A percentile compares a stretch with the other conserved stretches of the same genome.
Conservation (phyloP, 768 basidiomycete species). For the Tremella mesenterica region DNA sequence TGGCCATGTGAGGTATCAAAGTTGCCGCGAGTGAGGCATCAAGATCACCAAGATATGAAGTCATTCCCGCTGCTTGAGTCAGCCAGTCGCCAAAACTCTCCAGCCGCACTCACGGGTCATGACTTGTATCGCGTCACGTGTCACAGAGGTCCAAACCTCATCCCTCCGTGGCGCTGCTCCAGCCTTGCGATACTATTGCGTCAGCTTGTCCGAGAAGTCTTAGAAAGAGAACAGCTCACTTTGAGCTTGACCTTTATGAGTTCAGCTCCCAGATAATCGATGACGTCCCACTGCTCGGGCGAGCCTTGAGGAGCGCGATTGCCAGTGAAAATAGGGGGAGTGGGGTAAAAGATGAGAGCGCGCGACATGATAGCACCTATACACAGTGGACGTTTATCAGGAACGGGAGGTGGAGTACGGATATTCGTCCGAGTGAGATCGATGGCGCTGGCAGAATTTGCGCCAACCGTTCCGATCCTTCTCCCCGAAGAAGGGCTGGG, state of each 20-base stretch:
- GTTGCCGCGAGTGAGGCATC: constrained; percentile 18
- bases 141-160: constrained; percentile 4
- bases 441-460: constrained; percentile 8
- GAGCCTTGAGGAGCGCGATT: constrained; percentile 8
- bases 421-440: constrained; percentile 9
- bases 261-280: constrained; percentile 24
- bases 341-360: constrained; percentile 34
- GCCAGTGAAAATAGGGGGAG: constrained; percentile 22
- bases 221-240: constrained; percentile 14
- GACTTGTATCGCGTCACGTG: constrained; percentile 25
- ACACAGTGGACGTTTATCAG: constrained; percentile 27
- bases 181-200: constrained; percentile 13
- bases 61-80: constrained; percentile 14
- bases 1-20: constrained; percentile 28
- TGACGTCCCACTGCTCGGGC: constrained; percentile 20
- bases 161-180: constrained; percentile 12
- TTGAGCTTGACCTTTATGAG: constrained; percentile 39
- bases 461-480: background rate
- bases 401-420: constrained; percentile 14
- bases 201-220: constrained; percentile 4
- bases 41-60: constrained; percentile 37
- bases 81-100: background rate
- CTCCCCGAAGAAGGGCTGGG: background rate
- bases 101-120: constrained; percentile 24
- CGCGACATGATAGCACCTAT: constrained; percentile 26